Evolutionary conservation across 306 rosid species (phyloP), one percentile per base, ranked within the genome.

Genomic region (Myrica gale): DNA sequence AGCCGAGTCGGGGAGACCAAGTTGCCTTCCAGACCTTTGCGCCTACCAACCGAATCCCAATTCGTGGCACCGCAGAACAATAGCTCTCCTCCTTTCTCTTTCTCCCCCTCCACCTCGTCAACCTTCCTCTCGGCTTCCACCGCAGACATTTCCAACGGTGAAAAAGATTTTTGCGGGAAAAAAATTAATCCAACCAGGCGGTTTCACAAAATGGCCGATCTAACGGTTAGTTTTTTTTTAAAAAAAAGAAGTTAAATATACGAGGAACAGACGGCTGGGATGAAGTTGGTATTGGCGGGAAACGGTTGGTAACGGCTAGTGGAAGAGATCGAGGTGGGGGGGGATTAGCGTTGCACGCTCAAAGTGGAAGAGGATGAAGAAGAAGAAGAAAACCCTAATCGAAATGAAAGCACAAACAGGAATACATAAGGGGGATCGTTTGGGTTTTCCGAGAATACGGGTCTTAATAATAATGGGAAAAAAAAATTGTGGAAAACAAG

Each of bases 61-160:
- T 81, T 77, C 69, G 99, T 90, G 62, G 84, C 99, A 32, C 99
- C 99, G 65, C 99, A 95, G 85, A 90, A 92, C 89, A 95, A 80
- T 42, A 95, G 91, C 83, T 95, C 99, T 17, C 98, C 98, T 2
- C 85, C 86, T 60, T 83, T 88, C 69, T 74, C 82, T 7, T 46
- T 81, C 79, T 74, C 76, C 54, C 80, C 68, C 69, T 78, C 82
- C 73, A 79, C 88, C 74, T 54, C 86, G 19, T 74, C 96, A 7
- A 67, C 90, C 89, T 87, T 86, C 80, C 81, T 88, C 90, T 74
- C 96, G 71, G 81, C 86, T 73, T 76, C 91, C 42, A 83, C 86
- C 39, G 87, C 78, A 82, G 98, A 87, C 98, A 95, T 95, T 91
- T 86, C 91, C 76, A 78, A 85, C 84, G 87, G 89, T 81, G 68